Conservation (phyloP, 495 filamentous ascomycete species). For the Penicillium lividum region DNA sequence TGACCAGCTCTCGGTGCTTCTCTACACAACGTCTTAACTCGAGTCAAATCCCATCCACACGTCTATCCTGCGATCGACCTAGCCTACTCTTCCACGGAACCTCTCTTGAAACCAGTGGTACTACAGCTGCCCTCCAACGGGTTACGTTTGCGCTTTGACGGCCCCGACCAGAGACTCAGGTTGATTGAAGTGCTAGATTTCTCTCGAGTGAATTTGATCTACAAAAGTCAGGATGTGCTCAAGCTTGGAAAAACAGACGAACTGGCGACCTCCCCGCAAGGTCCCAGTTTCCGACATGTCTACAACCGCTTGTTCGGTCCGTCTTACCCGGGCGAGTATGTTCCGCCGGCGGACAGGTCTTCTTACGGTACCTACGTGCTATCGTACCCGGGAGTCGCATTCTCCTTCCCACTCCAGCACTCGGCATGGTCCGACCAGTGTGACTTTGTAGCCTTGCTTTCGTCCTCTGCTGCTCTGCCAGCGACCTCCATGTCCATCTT, state of each 20-base stretch:
- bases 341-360: constrained; percentile 56
- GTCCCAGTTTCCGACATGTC: constrained; percentile 86
- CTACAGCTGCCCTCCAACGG: constrained; percentile 81
- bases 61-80: constrained; percentile 81
- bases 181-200: constrained; percentile 92
- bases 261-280: constrained; percentile 42
- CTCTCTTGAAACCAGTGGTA: constrained; percentile 69
- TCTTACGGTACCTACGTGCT: constrained; percentile 74
- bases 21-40: constrained; percentile 81
- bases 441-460: constrained; percentile 84
- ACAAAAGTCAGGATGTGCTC: constrained; percentile 83
- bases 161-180: constrained; percentile 85
- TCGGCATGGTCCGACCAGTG: constrained; percentile 77
- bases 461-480: constrained; percentile 69
- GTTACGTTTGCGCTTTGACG: constrained; percentile 87
- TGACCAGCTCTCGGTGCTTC: constrained; percentile 78
- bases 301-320: constrained; percentile 90
- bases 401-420: constrained; percentile 78
- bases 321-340: constrained; percentile 88
- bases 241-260: constrained; percentile 56
- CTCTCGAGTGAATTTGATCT: constrained; percentile 74
- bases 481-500: constrained; percentile 87
- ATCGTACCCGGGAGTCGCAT: constrained; percentile 91
- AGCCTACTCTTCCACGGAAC: constrained; percentile 67
- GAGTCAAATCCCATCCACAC: constrained; percentile 80